Base-by-base conservation (phyloP, 139 green algal species). In the Astrephomene gubernaculifera region DNA sequence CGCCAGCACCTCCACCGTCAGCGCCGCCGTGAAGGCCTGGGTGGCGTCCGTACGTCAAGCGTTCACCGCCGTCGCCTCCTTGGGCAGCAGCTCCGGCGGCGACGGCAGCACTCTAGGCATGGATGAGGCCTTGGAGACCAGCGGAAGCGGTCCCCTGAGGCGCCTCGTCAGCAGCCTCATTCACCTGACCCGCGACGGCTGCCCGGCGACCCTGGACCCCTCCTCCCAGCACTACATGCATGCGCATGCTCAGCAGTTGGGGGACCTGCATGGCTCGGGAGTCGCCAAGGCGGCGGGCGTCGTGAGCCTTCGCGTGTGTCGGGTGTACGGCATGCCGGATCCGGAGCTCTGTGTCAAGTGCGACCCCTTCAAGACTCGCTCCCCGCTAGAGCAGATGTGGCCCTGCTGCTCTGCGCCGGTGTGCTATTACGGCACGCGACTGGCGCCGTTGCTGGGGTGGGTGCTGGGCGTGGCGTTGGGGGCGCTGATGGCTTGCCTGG, bases 271-370 rank as follows among this genome's bases (percentile, higher is more conserved):
- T n/a, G n/a, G n/a, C n/a, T n/a, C n/a, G n/a, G n/a, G n/a, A n/a
- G n/a, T n/a, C n/a, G n/a, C n/a, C n/a, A n/a, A n/a, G n/a, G n/a
- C n/a, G n/a, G n/a, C n/a, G n/a, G 39, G 39, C 68, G 25, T 72
- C 65, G 29, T 78, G 10, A 17, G 24, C 53, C 25, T 83, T 31
- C 76, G 76, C 29, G 76, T 72, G 41, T 83, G 76, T 43, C 39
- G 60, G 3, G 2, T 22, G 54, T 44, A 27, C 60, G 74, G 74
- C 22, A 4, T 4, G 39, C 17, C 60, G 39, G 39, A 14, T 0
- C 43, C 61, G 21, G 63, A 75, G 61, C 63, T 84, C 43, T 84
- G 78, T 44, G 78, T 84, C n/a, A 84, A 84, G 63, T 84, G 78
- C 78, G 78, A 84, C 78, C 78, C 78, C 2, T 75, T 84, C 31